Evolutionary conservation across 1,139 yeast species (phyloP).

Genomic region (Yamadazyma pseudoaaseri): DNA sequence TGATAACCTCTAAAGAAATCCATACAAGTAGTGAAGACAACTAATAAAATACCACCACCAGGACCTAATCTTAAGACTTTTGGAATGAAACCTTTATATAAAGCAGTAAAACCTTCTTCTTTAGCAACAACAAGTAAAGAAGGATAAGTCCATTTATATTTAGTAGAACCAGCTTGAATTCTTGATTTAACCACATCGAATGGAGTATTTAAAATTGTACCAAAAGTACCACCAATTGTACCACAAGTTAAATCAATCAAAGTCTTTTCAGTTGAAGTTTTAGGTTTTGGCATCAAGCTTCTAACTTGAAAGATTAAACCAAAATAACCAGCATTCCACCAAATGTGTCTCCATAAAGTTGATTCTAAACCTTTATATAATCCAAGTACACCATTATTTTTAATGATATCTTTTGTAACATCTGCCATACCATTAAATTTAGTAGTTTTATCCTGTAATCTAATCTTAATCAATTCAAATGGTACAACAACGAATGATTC

Average conservation of each 20-base stretch:
- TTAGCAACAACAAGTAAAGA: conserved; percentile 70
- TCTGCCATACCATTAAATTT: conserved; percentile 84
- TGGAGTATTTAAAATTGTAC: conserved; percentile 92
- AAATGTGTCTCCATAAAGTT: conserved; percentile 93
- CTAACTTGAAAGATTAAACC: conserved; percentile 92
- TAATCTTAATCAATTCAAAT: conserved; percentile 82
- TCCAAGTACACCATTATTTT: conserved; percentile 75
- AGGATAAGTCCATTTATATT: conserved; percentile 92
- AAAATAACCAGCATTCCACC: conserved; percentile 98
- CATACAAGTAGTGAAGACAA: conserved; percentile 92
- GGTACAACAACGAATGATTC: conserved; percentile 97
- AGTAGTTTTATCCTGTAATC: conserved; percentile 86
- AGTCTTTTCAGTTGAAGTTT: conserved; percentile 67
- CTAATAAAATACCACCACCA: conserved; percentile 97
- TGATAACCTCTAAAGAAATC: conserved; percentile 81
- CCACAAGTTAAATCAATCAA: conserved; percentile 89
- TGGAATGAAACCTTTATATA: conserved; percentile 94
- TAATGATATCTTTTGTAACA: conserved; percentile 71
- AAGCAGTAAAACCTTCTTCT: conserved; percentile 88
- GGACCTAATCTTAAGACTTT: conserved; percentile 98
- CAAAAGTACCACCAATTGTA: conserved; percentile 93
- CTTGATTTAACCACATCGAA: conserved; percentile 97
- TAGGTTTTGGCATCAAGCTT: conserved; percentile 73
- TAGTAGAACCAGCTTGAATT: conserved; percentile 85
- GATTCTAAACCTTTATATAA: conserved; percentile 95